These are phyloP conservation scores for Hygrocybe coccinea DNA, from an alignment of 768 basidiomycete species.

Conservation along the genomic window DNA sequence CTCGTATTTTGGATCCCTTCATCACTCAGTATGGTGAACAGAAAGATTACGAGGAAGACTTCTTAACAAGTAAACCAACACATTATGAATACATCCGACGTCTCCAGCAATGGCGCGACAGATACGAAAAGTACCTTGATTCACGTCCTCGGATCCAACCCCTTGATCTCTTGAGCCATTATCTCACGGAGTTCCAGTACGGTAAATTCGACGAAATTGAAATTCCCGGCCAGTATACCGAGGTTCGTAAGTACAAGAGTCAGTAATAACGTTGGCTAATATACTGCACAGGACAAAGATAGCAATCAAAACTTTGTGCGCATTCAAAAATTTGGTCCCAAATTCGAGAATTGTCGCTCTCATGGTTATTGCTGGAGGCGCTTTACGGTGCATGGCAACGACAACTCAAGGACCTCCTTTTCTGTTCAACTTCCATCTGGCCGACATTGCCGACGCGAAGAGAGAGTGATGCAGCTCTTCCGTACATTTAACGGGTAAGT, in stretches of 20 bases:
- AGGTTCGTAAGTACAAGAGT: conserved; percentile 47
- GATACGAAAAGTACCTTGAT: conserved; percentile 81
- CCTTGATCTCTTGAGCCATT: conserved; percentile 83
- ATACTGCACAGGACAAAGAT: conserved; percentile 74
- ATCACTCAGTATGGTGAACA: conserved; percentile 29
- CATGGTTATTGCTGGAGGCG: conserved; percentile 86
- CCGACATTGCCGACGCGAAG: conserved; percentile 85
- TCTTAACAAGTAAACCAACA: conserved; percentile 70
- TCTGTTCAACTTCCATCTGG: conserved; percentile 85
- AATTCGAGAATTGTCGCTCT: conserved; percentile 84
- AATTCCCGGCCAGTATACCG: conserved; percentile 97
- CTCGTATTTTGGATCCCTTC: not conserved
- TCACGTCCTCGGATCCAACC: conserved; percentile 77
- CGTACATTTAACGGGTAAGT: conserved; percentile 89
- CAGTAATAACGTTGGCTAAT: not conserved
- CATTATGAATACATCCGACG: conserved; percentile 84
- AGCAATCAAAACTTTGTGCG: conserved; percentile 85
- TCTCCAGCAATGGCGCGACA: conserved; percentile 90
- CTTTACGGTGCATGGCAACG: conserved; percentile 84
- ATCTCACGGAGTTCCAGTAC: conserved; percentile 96
- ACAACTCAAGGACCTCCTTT: conserved; percentile 86
- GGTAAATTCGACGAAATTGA: conserved; percentile 97
- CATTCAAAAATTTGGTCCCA: conserved; percentile 85
- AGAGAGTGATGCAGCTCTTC: conserved; percentile 85
- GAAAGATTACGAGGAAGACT: conserved; percentile 90